Percentiles rank a stretch among this genome's conserved stretches.
These are phyloP conservation scores for Yamadazyma dushanensis DNA, from an alignment of 1,139 yeast genomes.

Conservation along the genomic window DNA sequence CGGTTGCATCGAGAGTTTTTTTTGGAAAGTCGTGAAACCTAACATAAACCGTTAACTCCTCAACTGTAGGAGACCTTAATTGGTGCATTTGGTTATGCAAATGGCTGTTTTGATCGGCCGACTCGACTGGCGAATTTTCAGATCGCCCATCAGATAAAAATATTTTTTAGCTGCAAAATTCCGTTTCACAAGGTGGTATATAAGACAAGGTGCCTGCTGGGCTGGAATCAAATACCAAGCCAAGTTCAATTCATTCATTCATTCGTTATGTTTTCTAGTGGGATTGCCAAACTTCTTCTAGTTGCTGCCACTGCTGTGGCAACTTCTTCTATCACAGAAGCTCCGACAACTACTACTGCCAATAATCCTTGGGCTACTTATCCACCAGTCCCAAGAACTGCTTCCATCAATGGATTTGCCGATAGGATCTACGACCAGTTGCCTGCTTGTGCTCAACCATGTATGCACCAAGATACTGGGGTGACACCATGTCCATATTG, in stretches of 20 bases:
- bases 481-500: constrained; percentile 41
- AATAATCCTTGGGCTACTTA: constrained; percentile 27
- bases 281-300: not conserved
- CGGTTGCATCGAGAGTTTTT: not conserved
- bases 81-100: too few relatives aligned
- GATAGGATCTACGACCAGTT: constrained; percentile 32
- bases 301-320: constrained; percentile 24
- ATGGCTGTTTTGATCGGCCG: not conserved
- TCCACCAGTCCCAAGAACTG: constrained; percentile 41
- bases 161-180: constrained; percentile 1
- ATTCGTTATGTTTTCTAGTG: not conserved
- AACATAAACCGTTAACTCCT: too few relatives aligned
- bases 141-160: not conserved
- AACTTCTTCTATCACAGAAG: constrained; percentile 15
- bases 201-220: not conserved
- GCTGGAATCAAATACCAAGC: too few relatives aligned
- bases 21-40: too few relatives aligned
- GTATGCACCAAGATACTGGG: constrained; percentile 24
- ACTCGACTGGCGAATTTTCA: not conserved
- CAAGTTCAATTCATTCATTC: too few relatives aligned
- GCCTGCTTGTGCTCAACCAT: constrained; percentile 31
- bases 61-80: too few relatives aligned
- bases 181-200: not conserved
- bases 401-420: constrained; percentile 43
- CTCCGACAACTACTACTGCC: constrained; percentile 17